Evolutionary conservation across 2,329 filamentous ascomycete genomes (phyloP).

Genomic region (Verticillium alfalfae): DNA sequence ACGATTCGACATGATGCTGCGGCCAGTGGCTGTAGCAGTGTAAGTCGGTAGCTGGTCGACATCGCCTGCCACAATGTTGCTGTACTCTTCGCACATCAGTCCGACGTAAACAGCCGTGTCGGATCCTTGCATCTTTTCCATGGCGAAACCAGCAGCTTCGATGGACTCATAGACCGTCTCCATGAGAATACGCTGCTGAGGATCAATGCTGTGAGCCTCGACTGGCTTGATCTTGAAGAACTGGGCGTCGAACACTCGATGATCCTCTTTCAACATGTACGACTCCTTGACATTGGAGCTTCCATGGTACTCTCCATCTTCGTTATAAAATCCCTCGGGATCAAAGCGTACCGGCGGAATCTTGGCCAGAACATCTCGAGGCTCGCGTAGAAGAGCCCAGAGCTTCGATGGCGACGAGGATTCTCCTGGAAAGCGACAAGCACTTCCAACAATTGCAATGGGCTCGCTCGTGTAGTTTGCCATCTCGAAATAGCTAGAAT

Average conservation of each 20-base stretch:
- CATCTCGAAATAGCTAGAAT: background rate
- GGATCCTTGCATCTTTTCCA: slow-evolving; percentile 4
- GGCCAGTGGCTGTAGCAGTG: slow-evolving; percentile 25
- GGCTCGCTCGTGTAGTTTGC: background rate
- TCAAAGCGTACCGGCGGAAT: background rate
- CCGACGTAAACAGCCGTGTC: slow-evolving; percentile 14
- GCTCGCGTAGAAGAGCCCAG: slow-evolving; percentile 3
- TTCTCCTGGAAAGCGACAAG: slow-evolving; percentile 4
- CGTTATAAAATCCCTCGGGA: background rate
- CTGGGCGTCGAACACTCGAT: slow-evolving; percentile 14
- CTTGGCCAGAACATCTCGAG: background rate
- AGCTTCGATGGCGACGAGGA: slow-evolving; percentile 5
- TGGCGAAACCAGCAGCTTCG: slow-evolving; percentile 11
- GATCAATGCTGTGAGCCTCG: slow-evolving; percentile 24
- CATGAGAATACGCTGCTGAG: slow-evolving; percentile 23
- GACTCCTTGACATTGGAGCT: slow-evolving; percentile 13
- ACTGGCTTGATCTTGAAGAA: slow-evolving; percentile 21
- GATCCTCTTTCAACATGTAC: slow-evolving; percentile 15
- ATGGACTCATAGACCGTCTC: slow-evolving; percentile 27
- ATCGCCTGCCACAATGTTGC: slow-evolving; percentile 18
- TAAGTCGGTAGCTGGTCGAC: slow-evolving; percentile 18
- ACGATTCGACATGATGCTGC: slow-evolving; percentile 30
- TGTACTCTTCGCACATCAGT: slow-evolving; percentile 19
- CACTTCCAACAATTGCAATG: slow-evolving; percentile 4
- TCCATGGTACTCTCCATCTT: background rate